Base-by-base conservation (phyloP, 1,284 basidiomycete genomes). In the Blastosporella zonata region DNA sequence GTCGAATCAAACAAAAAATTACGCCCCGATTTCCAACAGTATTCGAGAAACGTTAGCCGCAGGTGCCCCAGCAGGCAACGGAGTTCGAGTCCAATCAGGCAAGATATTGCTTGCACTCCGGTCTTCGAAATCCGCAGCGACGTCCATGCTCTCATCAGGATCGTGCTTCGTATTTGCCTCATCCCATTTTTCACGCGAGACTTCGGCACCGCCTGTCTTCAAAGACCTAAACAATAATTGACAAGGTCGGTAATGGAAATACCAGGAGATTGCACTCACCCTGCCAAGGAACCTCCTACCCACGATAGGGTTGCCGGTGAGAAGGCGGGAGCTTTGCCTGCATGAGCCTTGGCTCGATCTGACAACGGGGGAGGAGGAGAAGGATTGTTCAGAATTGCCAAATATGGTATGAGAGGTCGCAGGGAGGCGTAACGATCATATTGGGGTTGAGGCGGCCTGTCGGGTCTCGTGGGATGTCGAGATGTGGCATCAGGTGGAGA, bases 261-360 rank as follows among this genome's bases (percentile, higher is more conserved):
- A 21, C 25, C 18, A 31, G 36, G 18, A n/a, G 22, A 18, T 6
- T n/a, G 18, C 1, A 71, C 84, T 57, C 65, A 92, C 87, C 94
- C 95, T 2, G 93, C 90, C 12, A 97, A 67, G 28, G 90, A 93
- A 0, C 91, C 94, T 2, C 94, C 94, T n/a, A 97, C 83, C 93
- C 94, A 97, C 0, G 87, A 78, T 66, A 94, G 74, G 28, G 83
- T 74, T 1, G 83, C 81, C 2, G 93, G 86, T 5, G 84, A 71
- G 68, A 93, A 96, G 0, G 90, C 87, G 0, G 93, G 94, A 0
- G 90, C 90, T 58, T 81, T 87, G 2, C 93, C 93, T 0, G 83
- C 83, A 53, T 82, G 83, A 0, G 73, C 74, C 17, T 57, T 66
- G 8, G 75, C 77, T 45, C 79, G 65, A 36, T 74, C 68, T 3